Conservation (phyloP, 768 basidiomycete species). For the Suillus clintonianus region DNA sequence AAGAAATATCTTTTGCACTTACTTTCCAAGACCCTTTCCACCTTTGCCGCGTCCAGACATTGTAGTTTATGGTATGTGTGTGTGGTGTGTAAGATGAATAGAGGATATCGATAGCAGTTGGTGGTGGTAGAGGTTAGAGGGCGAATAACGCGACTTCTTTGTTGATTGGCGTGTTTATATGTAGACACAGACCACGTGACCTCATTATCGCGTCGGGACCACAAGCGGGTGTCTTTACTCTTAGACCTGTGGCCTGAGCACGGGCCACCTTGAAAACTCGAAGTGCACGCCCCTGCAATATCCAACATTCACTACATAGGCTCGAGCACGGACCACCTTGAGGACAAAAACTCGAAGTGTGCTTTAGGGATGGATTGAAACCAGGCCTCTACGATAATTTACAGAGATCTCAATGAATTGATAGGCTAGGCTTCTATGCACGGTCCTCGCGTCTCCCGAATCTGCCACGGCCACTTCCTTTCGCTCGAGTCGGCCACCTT, state of each 20-base stretch:
- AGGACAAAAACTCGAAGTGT: neutral
- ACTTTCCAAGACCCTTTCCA: conserved; percentile 53
- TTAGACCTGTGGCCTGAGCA: neutral
- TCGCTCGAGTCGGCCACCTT: neutral
- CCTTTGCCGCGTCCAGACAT: conserved; percentile 55
- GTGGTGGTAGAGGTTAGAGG: conserved; percentile 27
- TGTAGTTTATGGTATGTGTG: conserved; percentile 13
- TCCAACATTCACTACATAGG: neutral
- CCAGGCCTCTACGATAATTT: neutral
- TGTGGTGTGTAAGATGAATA: conserved; percentile 7
- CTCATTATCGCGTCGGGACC: neutral
- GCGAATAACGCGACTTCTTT: conserved; percentile 24
- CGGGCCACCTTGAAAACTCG: neutral
- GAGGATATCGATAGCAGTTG: neutral
- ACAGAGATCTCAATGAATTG: neutral
- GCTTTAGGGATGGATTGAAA: neutral
- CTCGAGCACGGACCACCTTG: neutral
- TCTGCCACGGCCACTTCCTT: neutral
- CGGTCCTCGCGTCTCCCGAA: neutral
- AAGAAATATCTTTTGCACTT: conserved; percentile 3
- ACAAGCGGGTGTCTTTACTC: neutral
- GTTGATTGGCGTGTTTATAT: conserved; percentile 36
- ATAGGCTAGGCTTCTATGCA: neutral
- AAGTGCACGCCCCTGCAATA: neutral
- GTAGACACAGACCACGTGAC: conserved; percentile 27